Conservation (phyloP, 2,329 filamentous ascomycete genomes). For the Curvularia sp. region DNA sequence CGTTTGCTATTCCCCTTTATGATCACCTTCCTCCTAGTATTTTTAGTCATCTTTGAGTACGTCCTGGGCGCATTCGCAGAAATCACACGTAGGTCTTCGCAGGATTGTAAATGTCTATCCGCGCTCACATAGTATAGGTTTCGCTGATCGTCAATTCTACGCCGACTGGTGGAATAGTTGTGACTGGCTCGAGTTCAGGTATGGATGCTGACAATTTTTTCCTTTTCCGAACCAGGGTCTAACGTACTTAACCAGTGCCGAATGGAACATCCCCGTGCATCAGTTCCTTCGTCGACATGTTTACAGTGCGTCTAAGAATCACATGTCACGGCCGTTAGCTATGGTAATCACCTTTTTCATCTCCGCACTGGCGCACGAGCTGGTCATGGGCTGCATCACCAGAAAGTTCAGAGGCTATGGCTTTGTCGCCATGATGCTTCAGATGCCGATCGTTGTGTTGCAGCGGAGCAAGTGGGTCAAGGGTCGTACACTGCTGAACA, state of each 20-base stretch:
- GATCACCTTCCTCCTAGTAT: slow-evolving; percentile 92
- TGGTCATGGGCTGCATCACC: slow-evolving; percentile 97
- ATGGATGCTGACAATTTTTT: slow-evolving; percentile 45
- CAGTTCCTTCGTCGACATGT: slow-evolving; percentile 94
- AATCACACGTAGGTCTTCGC: slow-evolving; percentile 68
- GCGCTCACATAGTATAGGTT: slow-evolving; percentile 10
- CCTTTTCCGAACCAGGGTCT: neutral
- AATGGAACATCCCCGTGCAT: slow-evolving; percentile 65
- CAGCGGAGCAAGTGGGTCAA: slow-evolving; percentile 82
- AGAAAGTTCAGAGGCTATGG: slow-evolving; percentile 96
- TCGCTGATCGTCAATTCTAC: slow-evolving; percentile 15
- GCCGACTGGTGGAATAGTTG: slow-evolving; percentile 73
- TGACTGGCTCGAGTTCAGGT: slow-evolving; percentile 94
- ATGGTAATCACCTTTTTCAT: slow-evolving; percentile 93
- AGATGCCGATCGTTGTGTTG: slow-evolving; percentile 92
- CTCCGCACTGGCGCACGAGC: slow-evolving; percentile 86
- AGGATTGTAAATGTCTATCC: neutral
- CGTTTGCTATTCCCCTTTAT: slow-evolving; percentile 96
- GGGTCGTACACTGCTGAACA: slow-evolving; percentile 73
- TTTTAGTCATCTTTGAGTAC: slow-evolving; percentile 98
- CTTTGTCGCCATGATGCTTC: slow-evolving; percentile 93
- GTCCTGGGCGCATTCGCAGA: slow-evolving; percentile 93
- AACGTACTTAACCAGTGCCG: neutral
- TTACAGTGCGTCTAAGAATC: slow-evolving; percentile 80
- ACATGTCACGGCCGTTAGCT: slow-evolving; percentile 77